Base-by-base conservation (phyloP, 2,329 filamentous ascomycete genomes). In the Spiromastix sp. region DNA sequence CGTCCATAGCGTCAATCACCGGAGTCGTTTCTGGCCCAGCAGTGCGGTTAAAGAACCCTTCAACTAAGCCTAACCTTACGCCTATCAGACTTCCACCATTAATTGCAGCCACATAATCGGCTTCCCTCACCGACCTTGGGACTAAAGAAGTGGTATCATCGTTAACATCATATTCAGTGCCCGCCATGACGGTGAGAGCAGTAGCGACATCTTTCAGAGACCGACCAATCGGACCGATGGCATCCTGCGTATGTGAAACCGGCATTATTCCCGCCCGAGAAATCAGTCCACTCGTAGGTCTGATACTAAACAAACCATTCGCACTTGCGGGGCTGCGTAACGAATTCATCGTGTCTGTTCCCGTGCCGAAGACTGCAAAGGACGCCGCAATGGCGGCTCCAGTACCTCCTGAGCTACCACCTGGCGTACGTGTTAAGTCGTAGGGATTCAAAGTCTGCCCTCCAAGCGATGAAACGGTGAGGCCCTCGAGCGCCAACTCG, bases 381-480 rank as follows among this genome's bases (percentile, higher is more conserved):
- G 67, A 72, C 2, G 68, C 60, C 10, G 70, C 74, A 18, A 81
- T 59, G 0, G 72, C 74, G 0, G 73, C 74, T 0, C 72, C 75
- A 1, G 72, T 76, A 0, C 77, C 77, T 8, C 76, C 76, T 19
- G 72, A 77, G 29, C 70, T 76, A 1, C 77, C 77, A 3, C 77
- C 77, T 0, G 77, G 76, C 0, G 77, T 81, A n/a, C 80, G 68
- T 0, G 64, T 66, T 2, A 60, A 52, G 50, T 83, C 77, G 44
- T 85, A 83, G 0, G 77, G 75, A 49, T 81, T 81, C 41, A 72
- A 50, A 0, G 76, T 79, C 52, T 81, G 77, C 0, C 77, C 77
- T 9, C 74, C 75, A 0, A 77, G 50, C 0, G 72, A 78, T 0
- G 74, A 79, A 2, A 77, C 73, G 1, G 68, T 70, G 25, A 79